Evolutionary conservation across 1,284 basidiomycete species (phyloP), one percentile per base, ranked within the genome.

Genomic region (Crepidotus sp.): DNA sequence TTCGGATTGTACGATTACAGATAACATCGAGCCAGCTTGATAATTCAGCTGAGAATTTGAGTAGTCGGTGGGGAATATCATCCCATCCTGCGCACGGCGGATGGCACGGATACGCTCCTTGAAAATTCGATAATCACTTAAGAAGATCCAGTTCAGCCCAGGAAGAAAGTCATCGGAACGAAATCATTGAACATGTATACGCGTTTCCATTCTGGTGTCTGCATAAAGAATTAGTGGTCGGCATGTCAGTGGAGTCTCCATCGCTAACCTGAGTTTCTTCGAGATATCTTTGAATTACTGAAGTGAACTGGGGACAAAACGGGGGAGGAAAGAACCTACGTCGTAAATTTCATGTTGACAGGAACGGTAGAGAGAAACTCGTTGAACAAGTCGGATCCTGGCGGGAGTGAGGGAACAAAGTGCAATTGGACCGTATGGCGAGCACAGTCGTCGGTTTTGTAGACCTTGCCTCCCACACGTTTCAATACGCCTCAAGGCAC

Each of bases 51-150:
- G 42, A 17, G 50, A 45, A 33, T 48, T 51, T 8, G 50, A 49
- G 18, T 49, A 42, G 6, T 46, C 40, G 25, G 26, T 4, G 18
- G 43, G 36, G 36, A 36, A 32, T 26, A n/a, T n/a, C 36, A 33
- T 8, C 15, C 46, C 44, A 31, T 48, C 46, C 9, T 52, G 42
- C n/a, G 15, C 46, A 13, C 36, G 36, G n/a, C 43, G 46, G 15
- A 52, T 48, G 8, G 43, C 46, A 2, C 50, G 46, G 14, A 52
- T 48, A 29, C 46, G 42, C 19, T 52, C 50, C 24, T 52, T 52
- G 39, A 52, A 52, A 9, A 52, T 31, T 15, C 46, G 43, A 21
- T 52, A 52, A 27, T 52, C 50, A 14, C 50, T 52, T 24, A 1
- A 25, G 38, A 25, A 26, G 22, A 22, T 32, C 17, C 14, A 25